These are phyloP conservation scores for Monosporascus sp. DNA, from an alignment of 2,329 filamentous ascomycete genomes.

Conservation along the genomic window DNA sequence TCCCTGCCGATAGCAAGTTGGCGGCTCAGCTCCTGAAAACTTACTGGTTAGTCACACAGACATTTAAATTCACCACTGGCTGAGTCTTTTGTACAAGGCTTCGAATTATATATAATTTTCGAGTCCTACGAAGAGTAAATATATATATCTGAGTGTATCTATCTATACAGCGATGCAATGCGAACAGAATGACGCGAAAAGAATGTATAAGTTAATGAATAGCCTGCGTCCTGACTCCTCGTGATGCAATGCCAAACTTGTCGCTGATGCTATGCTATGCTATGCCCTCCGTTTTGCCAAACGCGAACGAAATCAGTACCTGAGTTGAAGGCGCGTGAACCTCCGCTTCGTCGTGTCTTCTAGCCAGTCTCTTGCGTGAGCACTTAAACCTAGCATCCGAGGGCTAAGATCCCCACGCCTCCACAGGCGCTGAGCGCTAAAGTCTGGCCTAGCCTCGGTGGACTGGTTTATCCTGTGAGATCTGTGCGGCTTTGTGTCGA, in stretches of 20 bases:
- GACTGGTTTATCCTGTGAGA: constrained; percentile 1
- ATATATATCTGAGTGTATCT: too few relatives aligned
- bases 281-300: background rate
- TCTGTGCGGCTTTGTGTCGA: background rate
- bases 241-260: background rate
- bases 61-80: too few relatives aligned
- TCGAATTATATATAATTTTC: too few relatives aligned
- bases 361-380: constrained; percentile 18
- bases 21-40: too few relatives aligned
- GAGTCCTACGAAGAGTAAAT: too few relatives aligned
- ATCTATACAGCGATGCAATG: too few relatives aligned
- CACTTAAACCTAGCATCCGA: background rate
- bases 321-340: constrained; percentile 19
- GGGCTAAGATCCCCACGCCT: constrained; percentile 4
- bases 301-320: constrained; percentile 12
- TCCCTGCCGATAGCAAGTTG: too few relatives aligned
- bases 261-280: background rate
- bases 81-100: too few relatives aligned
- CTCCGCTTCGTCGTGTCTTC: constrained; percentile 19
- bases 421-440: constrained; percentile 20
- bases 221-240: background rate
- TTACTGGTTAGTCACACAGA: too few relatives aligned
- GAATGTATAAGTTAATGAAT: background rate
- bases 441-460: constrained; percentile 4
- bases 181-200: background rate